These are phyloP conservation scores for Dryas integrifolia DNA, from an alignment of 331 rosid species.

Conservation along the genomic window DNA sequence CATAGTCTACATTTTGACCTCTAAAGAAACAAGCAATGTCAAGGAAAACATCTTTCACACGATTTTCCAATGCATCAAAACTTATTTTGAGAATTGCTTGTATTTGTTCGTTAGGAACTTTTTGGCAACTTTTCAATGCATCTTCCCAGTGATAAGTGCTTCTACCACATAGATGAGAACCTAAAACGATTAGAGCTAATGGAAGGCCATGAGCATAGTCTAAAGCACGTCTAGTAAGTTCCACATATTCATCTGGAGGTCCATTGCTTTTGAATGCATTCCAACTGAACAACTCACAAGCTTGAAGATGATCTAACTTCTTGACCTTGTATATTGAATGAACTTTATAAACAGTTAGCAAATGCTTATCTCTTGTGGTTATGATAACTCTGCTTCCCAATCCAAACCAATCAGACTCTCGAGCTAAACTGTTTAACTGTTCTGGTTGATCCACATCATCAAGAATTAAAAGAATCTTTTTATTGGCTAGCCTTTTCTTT, in stretches of 20 bases:
- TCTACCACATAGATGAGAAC: background rate
- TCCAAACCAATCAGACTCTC: background rate
- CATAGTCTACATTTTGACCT: rapidly evolving
- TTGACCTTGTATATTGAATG: background rate
- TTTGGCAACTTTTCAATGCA: background rate
- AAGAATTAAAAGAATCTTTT: background rate
- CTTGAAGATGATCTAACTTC: background rate
- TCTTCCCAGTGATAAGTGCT: background rate
- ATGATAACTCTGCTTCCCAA: background rate
- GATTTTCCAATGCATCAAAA: background rate
- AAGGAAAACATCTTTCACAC: background rate
- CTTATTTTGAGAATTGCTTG: background rate
- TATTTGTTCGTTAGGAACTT: background rate
- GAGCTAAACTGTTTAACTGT: background rate
- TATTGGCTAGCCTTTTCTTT: background rate
- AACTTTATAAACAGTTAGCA: background rate
- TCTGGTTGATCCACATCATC: background rate
- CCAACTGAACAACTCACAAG: background rate
- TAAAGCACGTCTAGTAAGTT: background rate
- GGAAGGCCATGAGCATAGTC: background rate
- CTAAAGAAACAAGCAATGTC: constrained; percentile 10
- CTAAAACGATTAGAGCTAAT: background rate
- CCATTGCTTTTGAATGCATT: background rate
- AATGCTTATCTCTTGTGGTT: background rate
- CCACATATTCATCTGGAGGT: background rate